Evolutionary conservation across 2,329 filamentous ascomycete species (phyloP), one percentile per base, ranked within the genome.

Genomic region (Allantophomopsis lycopodina): DNA sequence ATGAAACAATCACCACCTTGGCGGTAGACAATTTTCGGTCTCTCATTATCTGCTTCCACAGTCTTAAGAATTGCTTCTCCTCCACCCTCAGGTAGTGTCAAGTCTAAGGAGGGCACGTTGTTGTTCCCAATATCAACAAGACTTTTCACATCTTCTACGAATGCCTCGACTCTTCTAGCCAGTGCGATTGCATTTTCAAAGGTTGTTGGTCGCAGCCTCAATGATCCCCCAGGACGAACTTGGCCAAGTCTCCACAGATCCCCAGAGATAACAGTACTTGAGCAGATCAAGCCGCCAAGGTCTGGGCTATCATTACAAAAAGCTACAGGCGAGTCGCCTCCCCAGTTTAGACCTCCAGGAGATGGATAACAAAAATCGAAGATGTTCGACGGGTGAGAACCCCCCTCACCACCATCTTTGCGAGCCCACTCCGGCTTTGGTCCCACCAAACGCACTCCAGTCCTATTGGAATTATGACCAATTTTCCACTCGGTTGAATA

Each of bases 221-320:
- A 45, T 2, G 60, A 68, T 47, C 76, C 68, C 4, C 74, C 74
- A 2, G 75, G 66, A 44, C 71, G 73, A 20, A 79, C 55, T 50
- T 79, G 74, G 0, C 75, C 75, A 10, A 79, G 49, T 48, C 76
- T 73, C 73, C 73, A 78, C 48, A 68, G 63, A 38, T 77, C 73
- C 2, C 65, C 72, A 42, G 65, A 66, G 21, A 74, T 62, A 11
- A 76, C 61, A 0, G 73, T 78, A 2, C 67, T 65, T 11, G 62
- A 66, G 23, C 65, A 71, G 0, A 75, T 61, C 42, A 79, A 76
- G 0, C 74, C 74, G 6, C 75, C 74, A 42, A 78, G 66, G 45
- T 76, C 72, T 0, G 74, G 75, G 38, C 65, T 65, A 48, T 79
- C 74, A 5, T 69, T 60, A 0, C 71, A 65, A 37, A 79, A 75